A percentile compares a stretch with the other conserved stretches of the same genome.
Evolutionary conservation across 2,329 filamentous ascomycete genomes (phyloP).

Genomic region (Kalmusia sp.): DNA sequence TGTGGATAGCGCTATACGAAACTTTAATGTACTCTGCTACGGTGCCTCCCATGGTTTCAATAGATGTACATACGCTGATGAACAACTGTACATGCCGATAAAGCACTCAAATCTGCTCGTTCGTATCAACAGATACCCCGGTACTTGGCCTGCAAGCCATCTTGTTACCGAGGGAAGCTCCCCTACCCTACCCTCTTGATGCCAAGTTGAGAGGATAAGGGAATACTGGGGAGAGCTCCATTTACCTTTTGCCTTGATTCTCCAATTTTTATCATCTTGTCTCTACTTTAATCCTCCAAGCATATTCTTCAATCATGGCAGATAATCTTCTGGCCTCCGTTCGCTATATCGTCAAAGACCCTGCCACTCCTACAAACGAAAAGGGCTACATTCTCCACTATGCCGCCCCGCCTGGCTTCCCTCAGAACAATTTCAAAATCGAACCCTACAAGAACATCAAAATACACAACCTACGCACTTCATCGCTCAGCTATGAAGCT

Average conservation of each 20-base stretch:
- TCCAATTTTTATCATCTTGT: not conserved
- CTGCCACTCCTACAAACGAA: constrained; percentile 2
- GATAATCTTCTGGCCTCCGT: constrained; percentile 10
- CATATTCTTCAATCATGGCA: not conserved
- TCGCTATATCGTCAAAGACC: constrained; percentile 10
- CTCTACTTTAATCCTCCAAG: not conserved
- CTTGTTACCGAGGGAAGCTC: not conserved
- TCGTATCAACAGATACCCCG: not conserved
- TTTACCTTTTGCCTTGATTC: too few species aligned
- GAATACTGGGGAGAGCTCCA: not conserved
- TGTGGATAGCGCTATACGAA: not conserved
- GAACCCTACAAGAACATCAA: constrained; percentile 14
- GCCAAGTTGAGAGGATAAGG: not conserved
- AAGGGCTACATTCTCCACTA: constrained; percentile 20
- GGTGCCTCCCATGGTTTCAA: not conserved
- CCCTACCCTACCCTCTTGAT: not conserved
- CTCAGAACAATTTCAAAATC: constrained; percentile 18
- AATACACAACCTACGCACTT: constrained; percentile 16
- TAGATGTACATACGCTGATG: not conserved
- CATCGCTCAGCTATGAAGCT: not conserved
- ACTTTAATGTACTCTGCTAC: not conserved
- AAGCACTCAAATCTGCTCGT: constrained; percentile 9
- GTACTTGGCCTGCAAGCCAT: not conserved
- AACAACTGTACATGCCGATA: not conserved
- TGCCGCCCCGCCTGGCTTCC: constrained; percentile 10